phyloP scores from a whole-genome alignment of 495 filamentous ascomycete species.

The Aspergillus avenaceus region DNA sequence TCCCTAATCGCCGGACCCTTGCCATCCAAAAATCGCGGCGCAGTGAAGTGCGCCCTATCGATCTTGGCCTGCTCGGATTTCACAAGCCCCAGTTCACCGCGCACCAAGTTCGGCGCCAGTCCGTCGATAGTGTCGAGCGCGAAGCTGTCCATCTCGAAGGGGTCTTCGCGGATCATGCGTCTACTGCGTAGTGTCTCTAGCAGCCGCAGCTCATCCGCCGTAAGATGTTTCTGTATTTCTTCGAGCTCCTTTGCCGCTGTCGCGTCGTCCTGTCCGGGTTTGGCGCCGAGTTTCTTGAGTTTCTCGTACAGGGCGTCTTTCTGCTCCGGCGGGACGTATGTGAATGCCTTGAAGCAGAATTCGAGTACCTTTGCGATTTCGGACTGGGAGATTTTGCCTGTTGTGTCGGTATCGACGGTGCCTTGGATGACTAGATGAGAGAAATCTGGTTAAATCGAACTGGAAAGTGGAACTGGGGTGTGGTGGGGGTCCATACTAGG shows the following conservation, averaged over 20 bases:
- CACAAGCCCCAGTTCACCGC: slow-evolving; percentile 16
- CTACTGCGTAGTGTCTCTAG: slow-evolving; percentile 14
- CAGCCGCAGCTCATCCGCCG: neutral
- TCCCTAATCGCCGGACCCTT: too few relatives aligned
- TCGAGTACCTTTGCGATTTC: slow-evolving; percentile 33
- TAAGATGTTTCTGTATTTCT: slow-evolving; percentile 9
- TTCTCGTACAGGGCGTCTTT: slow-evolving; percentile 22
- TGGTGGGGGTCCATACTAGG: too few relatives aligned
- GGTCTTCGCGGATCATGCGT: slow-evolving; percentile 29
- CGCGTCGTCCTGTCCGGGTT: slow-evolving; percentile 1
- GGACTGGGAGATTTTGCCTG: slow-evolving; percentile 22
- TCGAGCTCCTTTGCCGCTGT: slow-evolving; percentile 14
- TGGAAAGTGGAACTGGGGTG: neutral
- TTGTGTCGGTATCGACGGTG: slow-evolving; percentile 22
- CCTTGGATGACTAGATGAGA: slow-evolving; percentile 36
- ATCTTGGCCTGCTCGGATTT: too few relatives aligned
- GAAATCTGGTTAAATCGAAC: neutral
- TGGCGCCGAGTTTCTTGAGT: slow-evolving; percentile 16
- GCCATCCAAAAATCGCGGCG: too few relatives aligned
- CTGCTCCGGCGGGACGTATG: slow-evolving; percentile 17
- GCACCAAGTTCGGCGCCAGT: slow-evolving; percentile 24
- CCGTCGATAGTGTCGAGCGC: slow-evolving; percentile 33
- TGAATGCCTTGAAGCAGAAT: slow-evolving; percentile 32
- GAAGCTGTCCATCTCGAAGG: slow-evolving; percentile 31
- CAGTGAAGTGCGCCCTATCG: too few relatives aligned